Evolutionary conservation across 1,284 basidiomycete genomes (phyloP).

Genomic region (Ganoderma leucocontextum): DNA sequence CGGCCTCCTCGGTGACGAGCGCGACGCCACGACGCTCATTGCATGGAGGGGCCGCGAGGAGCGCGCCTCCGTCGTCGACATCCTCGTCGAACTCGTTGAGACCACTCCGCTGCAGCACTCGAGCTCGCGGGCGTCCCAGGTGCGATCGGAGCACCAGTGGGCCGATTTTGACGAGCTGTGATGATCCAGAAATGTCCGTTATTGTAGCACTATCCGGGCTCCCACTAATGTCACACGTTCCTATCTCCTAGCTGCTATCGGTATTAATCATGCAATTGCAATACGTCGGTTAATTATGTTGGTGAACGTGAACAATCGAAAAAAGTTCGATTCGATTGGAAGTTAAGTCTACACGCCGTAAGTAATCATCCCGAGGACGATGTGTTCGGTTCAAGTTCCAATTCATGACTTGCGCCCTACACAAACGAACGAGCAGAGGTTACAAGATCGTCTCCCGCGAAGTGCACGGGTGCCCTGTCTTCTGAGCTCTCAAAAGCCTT

Average conservation of each 20-base stretch:
- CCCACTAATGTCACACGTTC: neutral
- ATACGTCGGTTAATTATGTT: neutral
- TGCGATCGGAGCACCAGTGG: conserved; percentile 50
- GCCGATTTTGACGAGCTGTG: conserved; percentile 68
- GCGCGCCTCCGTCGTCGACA: conserved; percentile 62
- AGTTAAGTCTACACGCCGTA: neutral
- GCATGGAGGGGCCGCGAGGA: conserved; percentile 65
- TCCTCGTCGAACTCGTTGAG: conserved; percentile 72
- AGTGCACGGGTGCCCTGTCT: no score
- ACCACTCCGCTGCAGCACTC: conserved; percentile 58
- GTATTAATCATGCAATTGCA: neutral
- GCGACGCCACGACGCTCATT: conserved; percentile 62
- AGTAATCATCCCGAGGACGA: neutral
- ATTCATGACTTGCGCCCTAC: neutral
- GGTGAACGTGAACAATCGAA: neutral
- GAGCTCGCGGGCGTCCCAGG: conserved; percentile 41
- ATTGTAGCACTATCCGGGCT: neutral
- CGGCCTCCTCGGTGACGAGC: conserved; percentile 51
- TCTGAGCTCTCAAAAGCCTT: no score
- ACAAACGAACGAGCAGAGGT: neutral
- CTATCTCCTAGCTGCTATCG: neutral
- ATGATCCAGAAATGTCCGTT: neutral
- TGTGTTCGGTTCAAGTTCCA: neutral
- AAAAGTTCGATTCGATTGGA: neutral
- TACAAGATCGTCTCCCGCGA: no score